Percentiles rank a stretch among this genome's conserved stretches.
phyloP scores from a whole-genome alignment of 176 grass and related monocot genomes.

The Eragrostis nindensis region DNA sequence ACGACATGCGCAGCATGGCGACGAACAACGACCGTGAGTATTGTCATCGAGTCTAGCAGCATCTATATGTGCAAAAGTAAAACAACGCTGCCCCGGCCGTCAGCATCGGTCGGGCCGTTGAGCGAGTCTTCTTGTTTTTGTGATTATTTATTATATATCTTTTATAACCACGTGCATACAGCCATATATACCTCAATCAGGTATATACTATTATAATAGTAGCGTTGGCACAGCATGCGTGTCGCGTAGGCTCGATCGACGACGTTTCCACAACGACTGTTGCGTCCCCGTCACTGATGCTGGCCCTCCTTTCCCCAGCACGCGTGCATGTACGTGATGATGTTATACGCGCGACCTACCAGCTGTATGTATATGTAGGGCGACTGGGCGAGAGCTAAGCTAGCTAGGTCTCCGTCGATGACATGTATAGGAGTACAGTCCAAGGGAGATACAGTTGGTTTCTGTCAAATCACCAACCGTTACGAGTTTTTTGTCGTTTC shows the following conservation, averaged over 20 bases:
- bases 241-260: no score
- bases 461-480: not conserved
- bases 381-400: no score
- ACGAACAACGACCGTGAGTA: not conserved
- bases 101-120: constrained; percentile 13
- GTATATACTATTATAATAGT: no score
- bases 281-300: not conserved
- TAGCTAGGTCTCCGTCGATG: not conserved
- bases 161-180: no score
- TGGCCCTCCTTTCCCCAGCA: not conserved
- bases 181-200: no score
- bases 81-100: not conserved
- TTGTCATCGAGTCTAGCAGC: not conserved
- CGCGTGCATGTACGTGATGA: constrained; percentile 2
- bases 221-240: no score
- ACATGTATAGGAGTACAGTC: not conserved
- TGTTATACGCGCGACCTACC: constrained; percentile 12
- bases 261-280: no score
- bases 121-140: not conserved
- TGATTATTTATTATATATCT: no score
- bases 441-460: not conserved
- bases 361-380: not conserved
- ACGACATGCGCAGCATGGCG: not conserved
- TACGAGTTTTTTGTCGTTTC: constrained; percentile 1
- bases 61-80: no score